Conservation (phyloP, 208 protist species). For the Acanthamoeba comandoni region DNA sequence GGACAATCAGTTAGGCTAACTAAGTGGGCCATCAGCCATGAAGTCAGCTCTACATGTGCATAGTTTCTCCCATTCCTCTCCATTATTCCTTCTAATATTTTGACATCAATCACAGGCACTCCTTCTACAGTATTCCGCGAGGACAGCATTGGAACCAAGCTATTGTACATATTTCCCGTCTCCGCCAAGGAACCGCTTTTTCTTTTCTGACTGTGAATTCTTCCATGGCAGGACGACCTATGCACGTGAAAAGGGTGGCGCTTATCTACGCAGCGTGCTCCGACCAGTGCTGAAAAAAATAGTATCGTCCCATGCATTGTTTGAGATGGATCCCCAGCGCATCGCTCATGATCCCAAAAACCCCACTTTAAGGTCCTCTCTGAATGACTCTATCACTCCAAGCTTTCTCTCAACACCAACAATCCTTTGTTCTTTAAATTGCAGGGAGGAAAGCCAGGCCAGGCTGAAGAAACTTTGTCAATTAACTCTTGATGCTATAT, state of each 20-base stretch:
- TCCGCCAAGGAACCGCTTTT: too few species aligned
- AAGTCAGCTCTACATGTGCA: too few species aligned
- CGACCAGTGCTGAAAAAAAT: conserved; percentile 63
- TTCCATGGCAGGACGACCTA: too few species aligned
- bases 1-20: too few species aligned
- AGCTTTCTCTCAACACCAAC: not conserved
- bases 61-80: not conserved
- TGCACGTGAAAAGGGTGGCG: conserved; percentile 23
- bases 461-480: conserved; percentile 50
- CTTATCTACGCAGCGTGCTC: conserved; percentile 25
- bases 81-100: conserved; percentile 4
- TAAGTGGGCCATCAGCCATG: too few species aligned
- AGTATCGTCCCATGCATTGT: conserved; percentile 30
- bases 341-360: conserved; percentile 27
- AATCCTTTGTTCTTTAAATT: not conserved
- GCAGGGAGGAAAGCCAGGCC: conserved; percentile 33
- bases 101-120: not conserved
- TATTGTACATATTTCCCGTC: too few species aligned
- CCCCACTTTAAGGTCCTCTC: not conserved
- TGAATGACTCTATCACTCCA: not conserved
- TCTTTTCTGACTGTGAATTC: too few species aligned
- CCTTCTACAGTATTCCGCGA: conserved; percentile 63
- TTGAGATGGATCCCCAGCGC: conserved; percentile 47
- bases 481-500: conserved; percentile 37
- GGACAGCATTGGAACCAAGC: conserved; percentile 63